Percentiles rank a stretch among this genome's conserved stretches.
Conservation (phyloP, 257 asterid genomes). For the Galeopsis tetrahit region DNA sequence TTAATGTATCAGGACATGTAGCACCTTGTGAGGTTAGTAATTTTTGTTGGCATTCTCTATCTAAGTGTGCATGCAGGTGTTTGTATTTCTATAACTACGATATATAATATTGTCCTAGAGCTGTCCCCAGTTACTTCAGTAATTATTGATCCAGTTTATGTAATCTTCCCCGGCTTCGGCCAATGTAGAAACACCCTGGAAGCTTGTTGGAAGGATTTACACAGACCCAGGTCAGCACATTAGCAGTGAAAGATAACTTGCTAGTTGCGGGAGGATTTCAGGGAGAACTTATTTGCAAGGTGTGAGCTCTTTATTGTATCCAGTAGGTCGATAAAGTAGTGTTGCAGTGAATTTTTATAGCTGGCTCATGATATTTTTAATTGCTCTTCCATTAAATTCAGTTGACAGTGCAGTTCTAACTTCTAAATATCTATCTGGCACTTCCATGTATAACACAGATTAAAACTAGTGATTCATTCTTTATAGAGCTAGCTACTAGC, state of each 20-base stretch:
- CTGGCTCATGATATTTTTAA: neutral
- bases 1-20: constrained; percentile 82
- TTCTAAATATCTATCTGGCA: neutral
- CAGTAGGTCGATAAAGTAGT: neutral
- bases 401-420: neutral
- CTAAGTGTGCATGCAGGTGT: neutral
- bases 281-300: constrained; percentile 97
- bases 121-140: neutral
- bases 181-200: constrained; percentile 86
- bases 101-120: constrained; percentile 6
- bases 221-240: constrained; percentile 93
- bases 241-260: constrained; percentile 85
- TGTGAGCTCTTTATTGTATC: constrained; percentile 28
- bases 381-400: constrained; percentile 12
- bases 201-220: constrained; percentile 90
- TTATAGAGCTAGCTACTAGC: neutral
- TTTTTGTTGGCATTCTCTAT: constrained; percentile 15
- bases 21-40: constrained; percentile 77
- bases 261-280: constrained; percentile 98
- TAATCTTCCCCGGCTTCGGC: constrained; percentile 14
- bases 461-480: neutral
- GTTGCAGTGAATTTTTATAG: neutral
- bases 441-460: constrained; percentile 5
- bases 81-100: neutral
- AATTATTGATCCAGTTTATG: neutral